Evolutionary conservation across 148 eudicot genomes (phyloP).

Genomic region (Tetragonia tetragonoides): DNA sequence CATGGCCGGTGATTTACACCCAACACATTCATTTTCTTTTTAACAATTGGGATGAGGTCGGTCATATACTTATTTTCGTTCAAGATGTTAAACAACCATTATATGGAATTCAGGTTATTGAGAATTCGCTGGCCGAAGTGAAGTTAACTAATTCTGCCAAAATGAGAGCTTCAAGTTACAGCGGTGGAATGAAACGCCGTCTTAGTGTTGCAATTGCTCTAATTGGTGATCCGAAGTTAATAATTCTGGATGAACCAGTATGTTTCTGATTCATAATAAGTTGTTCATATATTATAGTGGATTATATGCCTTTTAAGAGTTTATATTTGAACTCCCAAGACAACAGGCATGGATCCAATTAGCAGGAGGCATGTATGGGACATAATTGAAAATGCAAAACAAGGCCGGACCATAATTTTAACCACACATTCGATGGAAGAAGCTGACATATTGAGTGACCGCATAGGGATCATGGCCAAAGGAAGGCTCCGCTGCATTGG

Average conservation of each 20-base stretch:
- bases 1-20: too few species aligned
- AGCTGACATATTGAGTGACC: conserved; percentile 91
- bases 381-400: conserved; percentile 81
- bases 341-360: conserved; percentile 99
- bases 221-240: conserved; percentile 89
- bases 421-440: conserved; percentile 99
- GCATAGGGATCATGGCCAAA: conserved; percentile 97
- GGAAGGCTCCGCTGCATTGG: conserved; percentile 98
- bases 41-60: neutral
- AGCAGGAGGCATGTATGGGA: conserved; percentile 98
- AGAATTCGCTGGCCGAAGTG: conserved; percentile 71
- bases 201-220: conserved; percentile 95
- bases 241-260: conserved; percentile 95
- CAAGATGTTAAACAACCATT: neutral
- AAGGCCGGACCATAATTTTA: conserved; percentile 79
- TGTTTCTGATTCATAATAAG: neutral
- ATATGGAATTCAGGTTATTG: conserved; percentile 43
- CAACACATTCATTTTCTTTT: neutral
- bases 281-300: neutral
- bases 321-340: conserved; percentile 36
- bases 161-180: conserved; percentile 81
- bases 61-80: neutral
- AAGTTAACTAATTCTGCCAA: conserved; percentile 66
- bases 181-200: conserved; percentile 98
- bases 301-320: neutral